These are phyloP conservation scores for Aspergillus nanangensis DNA, from an alignment of 495 filamentous ascomycete species.

Conservation along the genomic window DNA sequence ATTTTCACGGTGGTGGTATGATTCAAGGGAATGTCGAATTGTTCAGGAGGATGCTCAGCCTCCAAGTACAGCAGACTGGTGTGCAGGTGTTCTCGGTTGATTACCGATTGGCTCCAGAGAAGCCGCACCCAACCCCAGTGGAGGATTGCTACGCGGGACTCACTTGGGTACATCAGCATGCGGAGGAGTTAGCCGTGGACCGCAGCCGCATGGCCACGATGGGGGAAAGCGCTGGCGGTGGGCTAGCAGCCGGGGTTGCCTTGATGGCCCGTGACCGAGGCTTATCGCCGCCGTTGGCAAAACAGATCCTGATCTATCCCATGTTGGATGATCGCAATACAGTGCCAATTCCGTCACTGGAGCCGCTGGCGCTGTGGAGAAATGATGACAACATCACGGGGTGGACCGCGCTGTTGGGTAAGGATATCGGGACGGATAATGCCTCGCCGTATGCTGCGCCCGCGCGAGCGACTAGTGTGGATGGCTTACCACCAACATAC, in stretches of 20 bases:
- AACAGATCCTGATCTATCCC: slow-evolving; percentile 46
- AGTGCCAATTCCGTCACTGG: slow-evolving; percentile 7
- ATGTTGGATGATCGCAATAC: slow-evolving; percentile 37
- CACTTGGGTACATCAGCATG: slow-evolving; percentile 35
- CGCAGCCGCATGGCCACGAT: slow-evolving; percentile 56
- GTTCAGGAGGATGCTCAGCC: slow-evolving; percentile 2
- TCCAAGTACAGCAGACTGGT: slow-evolving; percentile 8
- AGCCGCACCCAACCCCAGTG: slow-evolving; percentile 24
- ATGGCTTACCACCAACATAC: slow-evolving; percentile 22
- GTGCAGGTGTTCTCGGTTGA: slow-evolving; percentile 24
- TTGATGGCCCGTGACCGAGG: slow-evolving; percentile 42
- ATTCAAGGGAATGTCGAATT: slow-evolving; percentile 8
- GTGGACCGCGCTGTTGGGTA: slow-evolving; percentile 20
- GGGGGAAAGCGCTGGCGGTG: slow-evolving; percentile 60
- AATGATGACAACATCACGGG: slow-evolving; percentile 19
- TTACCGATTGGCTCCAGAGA: slow-evolving; percentile 33
- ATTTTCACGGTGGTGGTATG: slow-evolving; percentile 20
- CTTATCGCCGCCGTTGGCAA: slow-evolving; percentile 31
- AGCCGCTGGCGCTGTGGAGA: slow-evolving; percentile 24
- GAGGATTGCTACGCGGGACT: slow-evolving; percentile 39
- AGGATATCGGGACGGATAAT: slow-evolving; percentile 14
- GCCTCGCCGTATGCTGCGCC: slow-evolving; percentile 21
- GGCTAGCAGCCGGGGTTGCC: slow-evolving; percentile 34
- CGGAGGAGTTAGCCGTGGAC: slow-evolving; percentile 39
- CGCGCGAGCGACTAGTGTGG: slow-evolving; percentile 14